phyloP scores from a whole-genome alignment of 371 early-diverging fungal genomes.

The Mortierella sp. region DNA sequence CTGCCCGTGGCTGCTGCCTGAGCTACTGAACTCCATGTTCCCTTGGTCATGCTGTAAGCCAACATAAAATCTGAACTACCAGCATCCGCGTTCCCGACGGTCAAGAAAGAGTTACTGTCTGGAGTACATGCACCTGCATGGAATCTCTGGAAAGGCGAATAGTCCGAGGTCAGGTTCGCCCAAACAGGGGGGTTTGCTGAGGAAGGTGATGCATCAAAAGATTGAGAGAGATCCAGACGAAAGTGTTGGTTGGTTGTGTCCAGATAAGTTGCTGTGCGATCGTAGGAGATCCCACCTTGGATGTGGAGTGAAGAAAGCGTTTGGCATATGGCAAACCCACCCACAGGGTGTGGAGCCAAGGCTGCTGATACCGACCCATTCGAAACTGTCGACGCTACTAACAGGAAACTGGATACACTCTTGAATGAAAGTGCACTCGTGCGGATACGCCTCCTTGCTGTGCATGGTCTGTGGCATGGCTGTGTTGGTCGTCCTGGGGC shows the following conservation, averaged over 20 bases:
- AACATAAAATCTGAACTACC: conserved; percentile 23
- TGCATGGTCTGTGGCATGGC: background rate
- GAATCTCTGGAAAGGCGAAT: conserved; percentile 40
- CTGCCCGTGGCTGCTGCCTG: conserved; percentile 21
- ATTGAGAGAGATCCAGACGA: conserved; percentile 39
- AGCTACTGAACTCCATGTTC: conserved; percentile 28
- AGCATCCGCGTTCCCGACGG: conserved; percentile 40
- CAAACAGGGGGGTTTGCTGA: conserved; percentile 23
- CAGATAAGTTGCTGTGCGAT: conserved; percentile 17
- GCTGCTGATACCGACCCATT: background rate
- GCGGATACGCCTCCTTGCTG: background rate
- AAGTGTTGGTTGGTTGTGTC: conserved; percentile 47
- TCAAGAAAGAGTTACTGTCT: conserved; percentile 26
- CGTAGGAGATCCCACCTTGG: conserved; percentile 48
- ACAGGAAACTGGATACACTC: background rate
- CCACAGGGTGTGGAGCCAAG: conserved; percentile 26
- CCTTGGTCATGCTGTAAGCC: conserved; percentile 35
- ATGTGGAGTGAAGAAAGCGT: conserved; percentile 35
- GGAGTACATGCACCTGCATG: conserved; percentile 45
- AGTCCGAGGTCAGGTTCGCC: conserved; percentile 46
- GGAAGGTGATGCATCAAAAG: conserved; percentile 21
- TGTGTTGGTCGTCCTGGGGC: no score
- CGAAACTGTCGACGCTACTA: background rate
- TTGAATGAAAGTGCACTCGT: background rate
- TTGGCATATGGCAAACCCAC: conserved; percentile 52